Conservation (phyloP, 2,329 filamentous ascomycete species). For the Lasiodiplodia theobromae region DNA sequence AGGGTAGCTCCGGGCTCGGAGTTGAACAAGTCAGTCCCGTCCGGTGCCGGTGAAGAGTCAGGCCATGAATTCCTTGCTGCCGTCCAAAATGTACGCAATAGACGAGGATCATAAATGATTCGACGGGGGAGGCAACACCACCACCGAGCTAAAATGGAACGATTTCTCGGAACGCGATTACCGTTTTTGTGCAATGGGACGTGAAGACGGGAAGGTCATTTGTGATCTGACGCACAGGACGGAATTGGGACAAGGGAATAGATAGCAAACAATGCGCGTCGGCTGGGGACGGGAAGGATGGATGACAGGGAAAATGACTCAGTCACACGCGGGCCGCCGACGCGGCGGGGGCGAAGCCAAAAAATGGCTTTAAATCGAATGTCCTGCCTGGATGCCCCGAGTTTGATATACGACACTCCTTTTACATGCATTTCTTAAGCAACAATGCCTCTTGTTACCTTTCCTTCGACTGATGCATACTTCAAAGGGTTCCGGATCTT, state of each 20-base stretch:
- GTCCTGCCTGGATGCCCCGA: neutral
- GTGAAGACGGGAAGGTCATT: neutral
- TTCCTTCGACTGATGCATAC: neutral
- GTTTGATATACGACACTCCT: neutral
- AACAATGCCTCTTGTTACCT: neutral
- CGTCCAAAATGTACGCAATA: neutral
- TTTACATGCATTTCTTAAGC: neutral
- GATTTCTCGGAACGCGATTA: neutral
- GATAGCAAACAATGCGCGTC: slow-evolving; percentile 6
- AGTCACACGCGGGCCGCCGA: slow-evolving; percentile 5
- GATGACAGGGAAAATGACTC: slow-evolving; percentile 17
- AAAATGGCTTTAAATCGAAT: neutral
- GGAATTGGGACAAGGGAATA: neutral
- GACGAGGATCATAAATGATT: neutral
- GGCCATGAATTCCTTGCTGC: too few species aligned
- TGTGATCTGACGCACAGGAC: neutral
- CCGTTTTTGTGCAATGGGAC: neutral
- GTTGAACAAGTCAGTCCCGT: too few species aligned
- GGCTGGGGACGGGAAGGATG: neutral
- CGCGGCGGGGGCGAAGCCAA: neutral
- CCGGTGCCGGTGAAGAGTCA: too few species aligned
- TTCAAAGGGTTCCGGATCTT: slow-evolving; percentile 51
- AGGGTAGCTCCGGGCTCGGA: too few species aligned
- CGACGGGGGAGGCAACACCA: neutral
- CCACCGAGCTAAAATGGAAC: neutral